These are phyloP conservation scores for Abrus precatorius DNA, from an alignment of 306 rosid genomes.

Conservation along the genomic window DNA sequence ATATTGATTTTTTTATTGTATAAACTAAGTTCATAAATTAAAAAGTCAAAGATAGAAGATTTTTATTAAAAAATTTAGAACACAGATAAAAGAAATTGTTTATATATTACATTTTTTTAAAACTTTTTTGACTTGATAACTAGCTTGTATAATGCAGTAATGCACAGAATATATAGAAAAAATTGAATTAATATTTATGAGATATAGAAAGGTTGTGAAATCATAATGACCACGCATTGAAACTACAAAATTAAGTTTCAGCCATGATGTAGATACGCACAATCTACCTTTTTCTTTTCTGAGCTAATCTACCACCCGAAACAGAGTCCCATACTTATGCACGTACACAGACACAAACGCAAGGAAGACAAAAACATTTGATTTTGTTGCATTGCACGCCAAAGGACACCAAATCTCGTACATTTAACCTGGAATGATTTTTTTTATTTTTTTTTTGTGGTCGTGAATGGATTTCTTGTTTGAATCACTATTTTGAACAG, in stretches of 20 bases:
- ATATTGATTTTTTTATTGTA: background rate
- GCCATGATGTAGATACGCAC: background rate
- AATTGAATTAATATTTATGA: background rate
- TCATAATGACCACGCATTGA: background rate
- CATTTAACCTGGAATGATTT: background rate
- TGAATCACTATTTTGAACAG: too few relatives aligned
- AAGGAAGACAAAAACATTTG: background rate
- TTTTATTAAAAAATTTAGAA: background rate
- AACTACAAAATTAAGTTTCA: background rate
- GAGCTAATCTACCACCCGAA: background rate
- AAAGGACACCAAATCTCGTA: background rate
- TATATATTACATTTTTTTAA: background rate
- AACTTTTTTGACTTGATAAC: too few relatives aligned
- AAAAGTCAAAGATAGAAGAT: background rate
- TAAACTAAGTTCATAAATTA: background rate
- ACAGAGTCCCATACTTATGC: slow-evolving; percentile 1
- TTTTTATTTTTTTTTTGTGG: too few relatives aligned
- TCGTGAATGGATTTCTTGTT: too few relatives aligned
- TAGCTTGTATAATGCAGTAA: too few relatives aligned
- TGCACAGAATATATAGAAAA: background rate
- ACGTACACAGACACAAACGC: background rate
- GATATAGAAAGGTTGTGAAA: slow-evolving; percentile 28
- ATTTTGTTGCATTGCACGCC: background rate
- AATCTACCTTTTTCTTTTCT: background rate
- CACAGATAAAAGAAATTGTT: background rate